Evolutionary conservation across 768 basidiomycete genomes (phyloP).

Genomic region (Suillus placidus): DNA sequence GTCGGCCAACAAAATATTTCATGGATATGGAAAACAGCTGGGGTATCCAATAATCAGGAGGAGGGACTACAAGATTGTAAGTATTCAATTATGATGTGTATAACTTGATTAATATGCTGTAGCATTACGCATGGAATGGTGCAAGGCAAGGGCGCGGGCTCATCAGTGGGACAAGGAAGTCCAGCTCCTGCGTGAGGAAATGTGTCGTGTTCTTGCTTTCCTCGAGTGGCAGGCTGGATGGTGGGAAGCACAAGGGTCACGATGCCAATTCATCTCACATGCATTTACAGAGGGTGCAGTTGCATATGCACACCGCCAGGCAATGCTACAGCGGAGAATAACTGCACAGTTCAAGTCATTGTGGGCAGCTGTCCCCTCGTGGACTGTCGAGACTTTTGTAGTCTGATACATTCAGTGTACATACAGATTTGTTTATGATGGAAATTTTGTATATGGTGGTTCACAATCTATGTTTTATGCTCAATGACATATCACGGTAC

Average conservation of each 20-base stretch:
- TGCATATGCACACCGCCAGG: not conserved
- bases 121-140: not conserved
- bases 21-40: not conserved
- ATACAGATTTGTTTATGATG: not conserved
- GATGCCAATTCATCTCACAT: not conserved
- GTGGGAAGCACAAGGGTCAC: not conserved
- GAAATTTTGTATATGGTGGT: not conserved
- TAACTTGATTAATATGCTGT: not conserved
- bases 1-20: not conserved
- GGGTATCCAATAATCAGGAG: not conserved
- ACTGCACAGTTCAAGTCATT: not conserved
- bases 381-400: not conserved
- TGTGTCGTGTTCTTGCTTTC: not conserved
- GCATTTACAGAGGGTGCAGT: not conserved
- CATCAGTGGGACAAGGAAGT: constrained; percentile 3
- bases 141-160: not conserved
- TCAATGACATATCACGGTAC: too few relatives aligned
- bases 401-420: not conserved
- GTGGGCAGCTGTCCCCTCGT: not conserved
- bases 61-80: constrained; percentile 1
- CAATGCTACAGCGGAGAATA: not conserved
- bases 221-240: constrained; percentile 6
- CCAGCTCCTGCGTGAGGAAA: not conserved
- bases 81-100: not conserved
- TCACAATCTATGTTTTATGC: too few relatives aligned